These are phyloP conservation scores for Tuber umbilicatum DNA, from an alignment of 495 filamentous ascomycete species.

Conservation along the genomic window DNA sequence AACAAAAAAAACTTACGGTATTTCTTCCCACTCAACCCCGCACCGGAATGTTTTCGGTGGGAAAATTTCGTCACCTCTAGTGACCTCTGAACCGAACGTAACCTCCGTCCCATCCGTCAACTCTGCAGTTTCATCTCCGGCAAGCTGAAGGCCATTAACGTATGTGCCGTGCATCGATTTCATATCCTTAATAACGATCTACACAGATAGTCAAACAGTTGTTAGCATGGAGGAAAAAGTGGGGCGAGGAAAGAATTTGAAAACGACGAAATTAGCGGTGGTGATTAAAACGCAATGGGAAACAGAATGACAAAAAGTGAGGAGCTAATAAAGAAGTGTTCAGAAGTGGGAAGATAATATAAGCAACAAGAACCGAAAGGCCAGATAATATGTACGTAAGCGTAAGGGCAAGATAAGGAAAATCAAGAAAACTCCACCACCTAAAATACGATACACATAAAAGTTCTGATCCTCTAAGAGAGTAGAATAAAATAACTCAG, in stretches of 20 bases:
- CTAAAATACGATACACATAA: background rate
- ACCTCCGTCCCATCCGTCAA: conserved; percentile 49
- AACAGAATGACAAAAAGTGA: background rate
- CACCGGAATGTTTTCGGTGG: conserved; percentile 42
- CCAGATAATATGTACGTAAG: conserved; percentile 7
- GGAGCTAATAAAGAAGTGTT: background rate
- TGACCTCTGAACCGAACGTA: conserved; percentile 53
- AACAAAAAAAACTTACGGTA: conserved; percentile 26
- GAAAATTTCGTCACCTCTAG: conserved; percentile 46
- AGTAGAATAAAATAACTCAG: conserved; percentile 2
- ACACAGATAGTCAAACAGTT: conserved; percentile 25
- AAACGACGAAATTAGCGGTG: background rate
- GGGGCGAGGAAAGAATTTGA: background rate
- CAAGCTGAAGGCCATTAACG: conserved; percentile 47
- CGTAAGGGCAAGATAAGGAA: background rate
- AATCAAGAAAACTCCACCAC: background rate
- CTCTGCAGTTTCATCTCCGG: conserved; percentile 40
- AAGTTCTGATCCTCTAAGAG: background rate
- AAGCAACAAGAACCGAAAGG: conserved; percentile 10
- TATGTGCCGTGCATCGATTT: conserved; percentile 57
- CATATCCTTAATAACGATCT: conserved; percentile 48
- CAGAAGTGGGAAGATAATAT: background rate
- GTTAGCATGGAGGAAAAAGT: conserved; percentile 15
- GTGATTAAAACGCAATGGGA: background rate
- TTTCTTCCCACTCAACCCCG: conserved; percentile 38